Evolutionary conservation across 768 basidiomycete species (phyloP), one percentile per base, ranked within the genome.

Genomic region (Collybia mongolica): DNA sequence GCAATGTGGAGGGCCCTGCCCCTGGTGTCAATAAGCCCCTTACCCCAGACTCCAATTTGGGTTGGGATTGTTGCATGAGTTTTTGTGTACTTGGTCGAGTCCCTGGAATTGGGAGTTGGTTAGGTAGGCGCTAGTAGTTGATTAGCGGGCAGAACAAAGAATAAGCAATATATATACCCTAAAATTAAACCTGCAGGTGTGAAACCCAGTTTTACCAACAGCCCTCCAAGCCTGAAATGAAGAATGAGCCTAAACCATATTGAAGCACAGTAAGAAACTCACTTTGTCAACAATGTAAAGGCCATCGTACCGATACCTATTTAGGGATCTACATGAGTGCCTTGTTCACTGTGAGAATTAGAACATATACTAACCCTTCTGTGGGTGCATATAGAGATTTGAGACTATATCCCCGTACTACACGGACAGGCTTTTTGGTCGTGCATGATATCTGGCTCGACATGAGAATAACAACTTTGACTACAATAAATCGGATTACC

Each of bases 361-460:
- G 2, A 20, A 14, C 12, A 17, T 40, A 28, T 22, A 62, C 55
- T 26, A 35, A 57, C 64, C 65, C 65, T 53, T 57, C 45, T 14
- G 38, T 23, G 6, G 65, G 65, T 24, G 65, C 63, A 46, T 58
- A 65, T 20, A 38, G 47, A 9, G 46, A 56, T 9, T 48, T 47
- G 6, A 53, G 50, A 5, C 39, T 52, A 39, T 48, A 42, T 19
- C 73, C 73, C n/a, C 73, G 62, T 23, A 72, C 39, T 9, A 74
- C 73, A 38, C 73, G 66, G 0, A 75, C 70, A 0, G 71, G 72
- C 15, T 57, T 59, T 26, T 50, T 58, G 1, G 60, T 71, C 15
- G 47, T 0, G 17, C 1, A 46, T 3, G 73, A 73, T 9, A 67
- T 42, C 68, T 74, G 38, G 14, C 42, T 28, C 12, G 28, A 18